These are phyloP conservation scores for Tuber brumale DNA, from an alignment of 495 filamentous ascomycete genomes.

Conservation along the genomic window DNA sequence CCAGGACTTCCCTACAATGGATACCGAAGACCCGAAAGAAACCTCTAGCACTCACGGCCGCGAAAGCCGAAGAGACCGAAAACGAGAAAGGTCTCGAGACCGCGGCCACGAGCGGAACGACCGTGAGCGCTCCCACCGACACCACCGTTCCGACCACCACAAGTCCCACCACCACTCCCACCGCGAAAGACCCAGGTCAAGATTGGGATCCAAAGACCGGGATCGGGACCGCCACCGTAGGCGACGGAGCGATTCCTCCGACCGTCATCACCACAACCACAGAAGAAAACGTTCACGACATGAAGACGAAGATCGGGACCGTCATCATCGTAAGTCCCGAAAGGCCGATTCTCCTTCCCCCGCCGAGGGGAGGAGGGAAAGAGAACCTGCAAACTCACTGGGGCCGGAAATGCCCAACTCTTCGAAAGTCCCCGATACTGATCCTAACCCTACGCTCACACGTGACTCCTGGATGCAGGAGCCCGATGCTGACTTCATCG, in stretches of 20 bases:
- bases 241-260: conserved; percentile 6
- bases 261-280: conserved; percentile 19
- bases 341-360: background rate
- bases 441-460: conserved; percentile 45
- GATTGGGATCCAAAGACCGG: conserved; percentile 37
- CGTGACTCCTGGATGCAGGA: conserved; percentile 94
- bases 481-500: conserved; percentile 71
- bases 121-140: conserved; percentile 41
- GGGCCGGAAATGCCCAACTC: conserved; percentile 45
- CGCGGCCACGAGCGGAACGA: conserved; percentile 45
- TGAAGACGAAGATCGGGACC: conserved; percentile 45
- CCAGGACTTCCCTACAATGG: conserved; percentile 16
- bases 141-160: conserved; percentile 18
- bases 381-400: conserved; percentile 46
- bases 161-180: conserved; percentile 31
- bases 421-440: conserved; percentile 22
- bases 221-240: conserved; percentile 40
- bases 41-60: background rate
- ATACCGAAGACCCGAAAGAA: conserved; percentile 6
- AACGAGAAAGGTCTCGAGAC: conserved; percentile 21
- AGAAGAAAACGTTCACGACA: conserved; percentile 47
- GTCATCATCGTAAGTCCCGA: conserved; percentile 38
- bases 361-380: conserved; percentile 24
- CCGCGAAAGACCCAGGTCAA: conserved; percentile 37
- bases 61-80: conserved; percentile 17